Base-by-base conservation (phyloP, 805 yeast species). In the Wickerhamiella shivajii region DNA sequence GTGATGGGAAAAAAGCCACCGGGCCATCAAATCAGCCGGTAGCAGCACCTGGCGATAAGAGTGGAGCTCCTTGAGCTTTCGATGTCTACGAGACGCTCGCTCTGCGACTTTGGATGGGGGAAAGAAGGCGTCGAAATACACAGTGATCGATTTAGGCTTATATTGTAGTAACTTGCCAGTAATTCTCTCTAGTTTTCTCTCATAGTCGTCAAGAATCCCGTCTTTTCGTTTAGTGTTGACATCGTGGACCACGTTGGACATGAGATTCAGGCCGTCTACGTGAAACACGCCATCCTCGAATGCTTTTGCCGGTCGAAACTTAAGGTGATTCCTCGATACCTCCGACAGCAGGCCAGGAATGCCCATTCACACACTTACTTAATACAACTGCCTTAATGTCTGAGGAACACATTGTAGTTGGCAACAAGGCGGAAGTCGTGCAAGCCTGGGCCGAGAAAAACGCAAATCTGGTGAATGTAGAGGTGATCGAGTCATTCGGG, bases 401-500 rank as follows among this genome's bases (percentile, higher is more conserved):
- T 12, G 22, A 6, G 11, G 27, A 22, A 8, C 18, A 9, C 8
- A 13, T 16, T 13, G 29, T 24, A 12, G 14, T 31, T 6, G 28
- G 23, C 5, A 31, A 31, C n/a, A 31, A 24, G 11, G 20, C 19
- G n/a, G 28, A 31, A 10, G 21, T 31, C 11, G 24, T 28, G 34
- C 18, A 27, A 6, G 26, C 21, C 3, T 34, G 32, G 28, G 33
- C 33, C 2, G 10, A 24, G 16, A 21, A 24, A 8, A 19, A 31
- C 17, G 24, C 31, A 3, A n/a, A 25, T 11, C n/a, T 13, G 24
- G 20, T 15, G 19, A 13, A 37, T 6, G 31, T 25, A n/a, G 18
- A 33, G 5, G 17, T 37, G 2, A 16, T 33, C 9, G 34, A 30
- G 14, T 29, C 37, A 12, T 17, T 29, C 18, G 40, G 40, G 10